Conservation (phyloP, 2,329 filamentous ascomycete species). For the Huntiella savannae region DNA sequence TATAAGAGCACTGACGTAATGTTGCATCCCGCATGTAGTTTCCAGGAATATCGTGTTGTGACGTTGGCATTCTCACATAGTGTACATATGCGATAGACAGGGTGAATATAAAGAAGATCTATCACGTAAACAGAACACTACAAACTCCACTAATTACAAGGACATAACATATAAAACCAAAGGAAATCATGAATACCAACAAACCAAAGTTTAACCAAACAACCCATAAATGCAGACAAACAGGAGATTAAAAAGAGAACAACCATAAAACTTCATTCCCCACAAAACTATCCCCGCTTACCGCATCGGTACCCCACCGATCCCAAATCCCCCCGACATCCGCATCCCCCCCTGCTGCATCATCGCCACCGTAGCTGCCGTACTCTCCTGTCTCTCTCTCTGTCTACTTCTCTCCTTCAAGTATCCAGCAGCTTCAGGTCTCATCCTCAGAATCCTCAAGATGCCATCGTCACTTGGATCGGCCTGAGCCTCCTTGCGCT, state of each 20-base stretch:
- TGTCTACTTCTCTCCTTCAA: conserved; percentile 80
- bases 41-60: no score
- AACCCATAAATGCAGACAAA: background rate
- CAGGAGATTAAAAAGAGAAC: background rate
- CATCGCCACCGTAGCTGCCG: conserved; percentile 82
- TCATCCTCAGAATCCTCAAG: conserved; percentile 80
- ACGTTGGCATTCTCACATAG: no score
- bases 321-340: conserved; percentile 22
- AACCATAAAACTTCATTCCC: background rate
- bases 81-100: no score
- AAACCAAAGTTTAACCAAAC: background rate
- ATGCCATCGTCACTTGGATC: conserved; percentile 99
- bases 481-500: conserved; percentile 83
- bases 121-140: no score
- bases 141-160: background rate
- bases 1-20: no score
- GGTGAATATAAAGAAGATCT: no score
- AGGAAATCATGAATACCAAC: background rate
- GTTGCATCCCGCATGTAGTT: no score
- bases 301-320: conserved; percentile 20
- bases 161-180: background rate
- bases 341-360: conserved; percentile 59
- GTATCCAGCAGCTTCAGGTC: conserved; percentile 73
- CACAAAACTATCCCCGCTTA: background rate
- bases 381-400: conserved; percentile 79